Base-by-base conservation (phyloP, 164 flowering plant species). In the Piper betle region DNA sequence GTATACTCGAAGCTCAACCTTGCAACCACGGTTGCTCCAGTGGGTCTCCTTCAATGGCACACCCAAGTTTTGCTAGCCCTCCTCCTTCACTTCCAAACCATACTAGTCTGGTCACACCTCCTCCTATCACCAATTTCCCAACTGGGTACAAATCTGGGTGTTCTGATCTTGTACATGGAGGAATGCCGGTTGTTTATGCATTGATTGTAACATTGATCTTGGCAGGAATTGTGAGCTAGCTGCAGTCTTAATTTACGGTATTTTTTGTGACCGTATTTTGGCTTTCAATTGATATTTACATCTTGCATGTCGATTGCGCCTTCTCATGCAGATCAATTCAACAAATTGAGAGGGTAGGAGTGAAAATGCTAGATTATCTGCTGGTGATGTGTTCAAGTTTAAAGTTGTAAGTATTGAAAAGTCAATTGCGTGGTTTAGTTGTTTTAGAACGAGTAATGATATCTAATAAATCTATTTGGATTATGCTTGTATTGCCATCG, bases 1-100 rank as follows among this genome's bases (percentile, higher is more conserved):
- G 81, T 1, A 81, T 82, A 19, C 52, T 85, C 54, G 33, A 33
- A n/a, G 19, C 56, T 39, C 58, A n/a, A 39, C 38, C 63, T 25
- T 57, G 50, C 38, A 66, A 16, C 46, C 42, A 57, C 37, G 59
- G 64, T 58, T 63, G 67, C 67, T 56, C 71, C 71, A n/a, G 33
- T 25, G 33, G 33, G 33, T 25, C 33, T 25, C 33, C 33, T 25
- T 37, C 55, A 16, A 52, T 46, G 39, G 57, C 65, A 39, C n/a
- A 55, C 12, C n/a, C 53, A n/a, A 52, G n/a, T 52, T 8, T 39
- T 25, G 39, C 16, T 55, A 7, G 39, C 9, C 58, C 58, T 5
- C 58, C 58, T 25, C 55, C 13, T 4, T 48, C 12, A 68, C 59
- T 61, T 52, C 19, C 20, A 39, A 62, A 55, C 60, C 58, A 7